These are phyloP conservation scores for Triticum urartu DNA, from an alignment of 176 grass and related monocot species.

Conservation along the genomic window DNA sequence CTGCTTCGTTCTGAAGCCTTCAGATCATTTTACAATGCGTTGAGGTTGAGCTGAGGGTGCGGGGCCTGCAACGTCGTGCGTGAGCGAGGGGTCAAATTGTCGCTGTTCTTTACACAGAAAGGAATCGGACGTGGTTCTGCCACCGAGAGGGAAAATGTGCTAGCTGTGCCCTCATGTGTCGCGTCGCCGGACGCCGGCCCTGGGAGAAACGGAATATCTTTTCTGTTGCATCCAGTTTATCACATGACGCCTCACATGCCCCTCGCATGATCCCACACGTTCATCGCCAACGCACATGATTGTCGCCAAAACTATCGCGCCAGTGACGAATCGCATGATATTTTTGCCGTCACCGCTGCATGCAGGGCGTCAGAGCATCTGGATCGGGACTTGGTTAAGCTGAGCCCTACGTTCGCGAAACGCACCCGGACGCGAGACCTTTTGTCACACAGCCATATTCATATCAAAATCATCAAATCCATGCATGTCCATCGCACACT, in stretches of 20 bases:
- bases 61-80: background rate
- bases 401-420: too few species aligned
- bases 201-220: background rate
- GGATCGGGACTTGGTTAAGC: too few species aligned
- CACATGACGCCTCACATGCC: background rate
- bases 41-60: too few species aligned
- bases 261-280: background rate
- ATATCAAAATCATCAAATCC: too few species aligned
- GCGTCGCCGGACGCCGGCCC: background rate
- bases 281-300: background rate
- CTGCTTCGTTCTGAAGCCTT: background rate
- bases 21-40: background rate
- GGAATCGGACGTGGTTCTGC: background rate
- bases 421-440: too few species aligned
- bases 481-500: too few species aligned
- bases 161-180: background rate
- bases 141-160: background rate
- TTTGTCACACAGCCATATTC: too few species aligned
- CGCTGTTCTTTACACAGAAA: background rate
- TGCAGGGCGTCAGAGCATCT: too few species aligned
- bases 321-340: background rate
- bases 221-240: background rate
- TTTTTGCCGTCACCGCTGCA: background rate
- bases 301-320: background rate
- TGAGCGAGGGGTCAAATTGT: background rate